These are phyloP conservation scores for Tetrapisispora nanseiensis DNA, from an alignment of 805 yeast species.

Conservation along the genomic window DNA sequence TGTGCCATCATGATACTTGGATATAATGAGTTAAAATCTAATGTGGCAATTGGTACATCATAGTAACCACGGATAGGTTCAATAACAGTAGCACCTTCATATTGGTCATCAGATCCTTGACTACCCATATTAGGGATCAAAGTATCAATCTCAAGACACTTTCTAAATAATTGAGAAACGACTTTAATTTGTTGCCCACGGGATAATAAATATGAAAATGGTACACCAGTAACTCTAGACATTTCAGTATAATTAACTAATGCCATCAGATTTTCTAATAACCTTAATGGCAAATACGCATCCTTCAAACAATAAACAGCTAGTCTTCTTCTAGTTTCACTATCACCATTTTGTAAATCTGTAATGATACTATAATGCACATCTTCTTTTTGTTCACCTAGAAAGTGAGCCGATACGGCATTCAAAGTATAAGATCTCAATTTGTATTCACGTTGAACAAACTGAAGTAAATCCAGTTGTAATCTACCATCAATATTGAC, in stretches of 20 bases:
- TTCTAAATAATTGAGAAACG: constrained; percentile 87
- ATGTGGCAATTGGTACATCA: constrained; percentile 93
- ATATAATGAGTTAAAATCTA: constrained; percentile 94
- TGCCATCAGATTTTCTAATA: constrained; percentile 90
- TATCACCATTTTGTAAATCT: constrained; percentile 82
- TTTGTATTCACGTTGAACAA: constrained; percentile 89
- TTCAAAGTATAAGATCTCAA: constrained; percentile 89
- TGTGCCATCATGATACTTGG: constrained; percentile 99
- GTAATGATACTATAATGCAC: constrained; percentile 96
- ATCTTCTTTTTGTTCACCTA: constrained; percentile 95
- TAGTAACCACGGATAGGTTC: constrained; percentile 95
- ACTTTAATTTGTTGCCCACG: constrained; percentile 98
- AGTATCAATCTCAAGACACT: constrained; percentile 76
- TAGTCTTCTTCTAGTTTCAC: constrained; percentile 85
- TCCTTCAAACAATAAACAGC: constrained; percentile 97
- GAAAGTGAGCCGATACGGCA: constrained; percentile 87
- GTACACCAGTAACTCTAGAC: constrained; percentile 99
- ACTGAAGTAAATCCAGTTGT: constrained; percentile 88
- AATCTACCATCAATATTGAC: constrained; percentile 92
- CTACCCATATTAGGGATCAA: constrained; percentile 84
- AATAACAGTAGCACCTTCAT: constrained; percentile 98
- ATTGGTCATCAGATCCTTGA: constrained; percentile 78
- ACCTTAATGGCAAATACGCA: constrained; percentile 82
- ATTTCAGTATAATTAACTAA: constrained; percentile 94
- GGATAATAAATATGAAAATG: constrained; percentile 76